Base-by-base conservation (phyloP, 1,139 yeast genomes). In the Suhomyces ambrosiae region DNA sequence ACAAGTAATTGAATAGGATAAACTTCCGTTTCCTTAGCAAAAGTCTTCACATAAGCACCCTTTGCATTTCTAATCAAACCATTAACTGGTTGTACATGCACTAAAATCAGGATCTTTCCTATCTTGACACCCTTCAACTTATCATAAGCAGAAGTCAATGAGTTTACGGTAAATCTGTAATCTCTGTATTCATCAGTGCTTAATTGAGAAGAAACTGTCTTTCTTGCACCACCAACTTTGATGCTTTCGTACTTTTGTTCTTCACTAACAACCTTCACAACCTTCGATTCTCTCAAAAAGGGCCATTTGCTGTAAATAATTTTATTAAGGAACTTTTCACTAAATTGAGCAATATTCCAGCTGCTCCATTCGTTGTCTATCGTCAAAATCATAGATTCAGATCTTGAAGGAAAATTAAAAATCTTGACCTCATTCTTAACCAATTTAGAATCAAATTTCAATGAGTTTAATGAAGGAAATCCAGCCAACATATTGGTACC, bases 291-390 rank as follows among this genome's bases (percentile, higher is more conserved):
- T 47, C 82, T 76, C 49, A 92, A 68, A 56, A 81, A 88, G 18
- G 99, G 99, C 94, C 96, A 92, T 49, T 82, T 80, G 12, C 86
- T 77, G 56, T 82, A 89, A 7, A 86, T 84, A 37, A 79, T 62
- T 42, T 78, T 73, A 38, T 79, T 81, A 38, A 83, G 54, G 42
- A 74, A 76, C 48, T 79, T 71, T 41, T 77, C 74, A 17, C 89
- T 82, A 49, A 87, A 73, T 40, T 74, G 85, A 30, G 73, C 73
- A 35, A 74, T 76, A 1, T 79, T 54, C 33, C 69, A 52, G 23
- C 71, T 76, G 19, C 56, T 58, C 69, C 76, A 74, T 22, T 63
- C 60, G 53, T 86, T 79, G 26, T 73, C 69, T 27, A 90, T 54
- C 2, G 74, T 67, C 47, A 92, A 68, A 27, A 89, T 75, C 74